Conservation (phyloP, 2,329 filamentous ascomycete genomes). For the Arthrobotrys conoides region DNA sequence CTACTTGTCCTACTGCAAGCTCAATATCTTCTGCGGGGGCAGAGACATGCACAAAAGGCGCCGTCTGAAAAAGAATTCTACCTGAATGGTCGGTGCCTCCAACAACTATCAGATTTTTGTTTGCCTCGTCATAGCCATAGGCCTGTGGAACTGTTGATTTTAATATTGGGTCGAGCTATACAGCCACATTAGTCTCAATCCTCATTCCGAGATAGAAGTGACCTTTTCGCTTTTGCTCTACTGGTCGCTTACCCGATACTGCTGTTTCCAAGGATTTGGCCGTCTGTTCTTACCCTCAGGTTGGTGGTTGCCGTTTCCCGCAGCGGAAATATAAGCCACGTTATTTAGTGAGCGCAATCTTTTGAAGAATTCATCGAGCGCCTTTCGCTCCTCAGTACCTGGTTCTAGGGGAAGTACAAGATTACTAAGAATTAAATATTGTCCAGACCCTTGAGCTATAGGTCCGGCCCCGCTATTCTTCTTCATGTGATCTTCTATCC, state of each 20-base stretch:
- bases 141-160: neutral
- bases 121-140: neutral
- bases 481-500: neutral
- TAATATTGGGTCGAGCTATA: neutral
- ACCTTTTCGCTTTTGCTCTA: neutral
- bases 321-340: neutral
- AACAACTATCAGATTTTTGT: neutral
- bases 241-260: neutral
- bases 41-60: neutral
- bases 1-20: neutral
- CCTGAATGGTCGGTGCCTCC: neutral
- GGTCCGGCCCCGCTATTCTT: neutral
- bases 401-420: neutral
- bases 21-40: neutral
- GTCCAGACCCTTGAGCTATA: neutral
- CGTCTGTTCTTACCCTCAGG: too few species aligned
- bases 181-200: neutral
- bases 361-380: neutral
- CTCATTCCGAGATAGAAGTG: too few species aligned
- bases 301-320: neutral
- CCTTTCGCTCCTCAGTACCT: neutral
- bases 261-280: neutral
- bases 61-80: neutral
- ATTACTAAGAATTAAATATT: neutral
- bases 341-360: neutral